Evolutionary conservation across 495 filamentous ascomycete species (phyloP), one percentile per base, ranked within the genome.

Genomic region (Aspergillus nidulans): DNA sequence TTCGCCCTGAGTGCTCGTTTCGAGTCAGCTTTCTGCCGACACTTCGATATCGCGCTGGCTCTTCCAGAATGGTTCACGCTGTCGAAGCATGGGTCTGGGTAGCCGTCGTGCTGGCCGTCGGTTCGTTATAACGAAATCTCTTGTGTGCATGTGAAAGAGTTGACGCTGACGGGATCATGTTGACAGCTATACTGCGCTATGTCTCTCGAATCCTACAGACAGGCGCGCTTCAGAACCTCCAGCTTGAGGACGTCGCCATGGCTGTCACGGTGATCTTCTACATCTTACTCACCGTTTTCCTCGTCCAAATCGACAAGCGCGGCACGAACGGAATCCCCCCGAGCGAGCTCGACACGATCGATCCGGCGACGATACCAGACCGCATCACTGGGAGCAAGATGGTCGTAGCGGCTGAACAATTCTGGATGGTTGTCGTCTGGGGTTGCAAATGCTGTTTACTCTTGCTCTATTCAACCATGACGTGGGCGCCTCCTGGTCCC

Each of bases 231-330:
- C 74, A 64, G 20, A 65, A 69, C 10, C 65, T 83, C 34, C 75
- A 84, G 58, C 24, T 71, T 3, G 82, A 85, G 49, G 82, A 85
- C 59, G 79, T 69, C 48, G 41, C 83, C 16, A 83, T 85, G 73
- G 19, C 78, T 0, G 51, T 79, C 30, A 75, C 73, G 9, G 61
- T 77, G 41, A 75, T 80, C 65, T 38, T 43, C 15, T 46, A 79
- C 71, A 58, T 66, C 25, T 69, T 74, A 10, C 80, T 80, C 54
- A 82, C 79, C 0, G 69, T 71, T 13, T 67, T 81, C 7, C 72
- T 83, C 53, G 67, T 73, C n/a, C 63, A 64, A 12, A 72, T 85
- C 53, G 82, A 84, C 52, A 65, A 80, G 23, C 71, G 73, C 4
- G 73, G 73, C 24, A 82, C 74, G 51, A 85, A 84, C 52, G 75